Base-by-base conservation (phyloP, 805 yeast species). In the Candida verbasci region DNA sequence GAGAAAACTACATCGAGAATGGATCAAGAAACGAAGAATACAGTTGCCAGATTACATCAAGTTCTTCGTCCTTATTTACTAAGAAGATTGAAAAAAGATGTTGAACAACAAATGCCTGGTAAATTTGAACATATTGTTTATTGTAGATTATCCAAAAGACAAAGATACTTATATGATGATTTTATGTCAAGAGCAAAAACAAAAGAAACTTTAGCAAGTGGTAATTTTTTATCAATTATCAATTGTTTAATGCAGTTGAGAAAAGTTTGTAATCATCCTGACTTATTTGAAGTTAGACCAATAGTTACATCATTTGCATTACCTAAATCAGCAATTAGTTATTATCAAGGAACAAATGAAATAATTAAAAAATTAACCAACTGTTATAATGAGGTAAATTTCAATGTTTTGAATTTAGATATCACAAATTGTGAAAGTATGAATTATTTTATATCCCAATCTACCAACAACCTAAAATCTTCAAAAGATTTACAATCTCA, bases 171-270 rank as follows among this genome's bases (percentile, higher is more conserved):
- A 38, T 93, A 93, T 51, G 98, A 93, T 57, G 99, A 93, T 58
- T 93, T 93, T 53, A 86, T 93, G 95, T 84, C 96, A 1, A 71
- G 98, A 45, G 95, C 98, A 6, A 91, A 91, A 52, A 93, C 99
- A 0, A 82, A 78, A 50, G 97, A 86, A 45, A 93, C 97, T 3
- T 69, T 93, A 43, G 91, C 91, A 1, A 85, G 95, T 21, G 97
- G 98, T 4, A 93, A 93, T 53, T 93, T 89, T 52, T 68, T 93
- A 58, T 86, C 96, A 11, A 93, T 93, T 52, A 89, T 93, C 50
- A 93, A 94, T 52, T 93, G 97, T 68, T 72, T 93, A 63, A 93
- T 93, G 99, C 99, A 93, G 58, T n/a, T n/a, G n/a, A n/a, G n/a
- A n/a, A n/a, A n/a, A n/a, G n/a, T n/a, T n/a, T n/a, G n/a, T n/a